A percentile compares a stretch with the other conserved stretches of the same genome.
Evolutionary conservation across 257 asterid genomes (phyloP).

Genomic region (Gentiana dahurica): DNA sequence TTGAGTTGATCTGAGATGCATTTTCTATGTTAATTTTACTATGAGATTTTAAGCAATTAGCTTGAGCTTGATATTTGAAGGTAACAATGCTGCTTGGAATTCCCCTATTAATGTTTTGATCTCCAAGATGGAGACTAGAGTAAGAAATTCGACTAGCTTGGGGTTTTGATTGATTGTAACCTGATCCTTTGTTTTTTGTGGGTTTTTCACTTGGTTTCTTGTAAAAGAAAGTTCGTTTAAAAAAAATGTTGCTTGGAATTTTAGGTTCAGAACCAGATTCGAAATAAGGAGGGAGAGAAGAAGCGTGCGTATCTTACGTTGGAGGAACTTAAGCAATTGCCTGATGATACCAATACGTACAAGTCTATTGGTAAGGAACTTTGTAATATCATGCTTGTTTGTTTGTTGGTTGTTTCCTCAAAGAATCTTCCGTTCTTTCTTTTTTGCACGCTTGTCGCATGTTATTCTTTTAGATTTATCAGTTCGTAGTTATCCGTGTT

Average conservation of each 20-base stretch:
- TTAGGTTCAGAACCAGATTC: slow-evolving; percentile 75
- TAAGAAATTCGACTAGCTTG: too few relatives aligned
- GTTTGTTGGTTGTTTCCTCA: too few relatives aligned
- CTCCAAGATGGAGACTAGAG: background rate
- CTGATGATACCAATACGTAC: slow-evolving; percentile 79
- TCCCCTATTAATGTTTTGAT: background rate
- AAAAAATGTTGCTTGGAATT: background rate
- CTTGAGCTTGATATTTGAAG: background rate
- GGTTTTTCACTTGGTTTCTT: background rate
- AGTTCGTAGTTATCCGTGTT: too few relatives aligned
- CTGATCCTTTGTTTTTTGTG: background rate
- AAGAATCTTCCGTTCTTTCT: too few relatives aligned
- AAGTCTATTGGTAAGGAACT: slow-evolving; percentile 53
- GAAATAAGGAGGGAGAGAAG: slow-evolving; percentile 80
- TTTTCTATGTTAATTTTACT: background rate
- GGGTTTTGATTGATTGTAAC: background rate
- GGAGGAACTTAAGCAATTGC: slow-evolving; percentile 73
- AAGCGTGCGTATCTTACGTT: slow-evolving; percentile 84
- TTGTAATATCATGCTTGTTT: too few relatives aligned
- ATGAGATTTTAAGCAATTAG: background rate
- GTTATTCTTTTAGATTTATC: too few relatives aligned
- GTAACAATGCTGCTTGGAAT: too few relatives aligned
- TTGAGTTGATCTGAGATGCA: background rate
- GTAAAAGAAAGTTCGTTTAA: background rate
- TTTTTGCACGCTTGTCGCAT: too few relatives aligned